These are phyloP conservation scores for Suillus clintonianus DNA, from an alignment of 768 basidiomycete genomes.

Conservation along the genomic window DNA sequence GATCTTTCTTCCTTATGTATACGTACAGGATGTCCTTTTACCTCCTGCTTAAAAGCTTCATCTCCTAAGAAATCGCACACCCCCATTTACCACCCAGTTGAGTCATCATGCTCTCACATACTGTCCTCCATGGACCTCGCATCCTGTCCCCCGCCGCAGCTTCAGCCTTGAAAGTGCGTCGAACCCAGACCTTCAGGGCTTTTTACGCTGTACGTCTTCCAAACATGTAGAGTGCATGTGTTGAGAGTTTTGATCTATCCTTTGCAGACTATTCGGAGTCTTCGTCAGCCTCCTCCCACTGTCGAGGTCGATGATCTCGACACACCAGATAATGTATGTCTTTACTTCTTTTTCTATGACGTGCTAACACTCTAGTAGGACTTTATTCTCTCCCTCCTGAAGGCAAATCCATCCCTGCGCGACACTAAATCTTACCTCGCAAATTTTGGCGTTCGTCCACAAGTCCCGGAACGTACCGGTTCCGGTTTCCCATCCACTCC, in stretches of 20 bases:
- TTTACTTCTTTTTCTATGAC: neutral
- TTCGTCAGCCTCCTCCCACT: slow-evolving; percentile 21
- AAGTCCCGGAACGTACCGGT: slow-evolving; percentile 31
- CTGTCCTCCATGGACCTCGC: slow-evolving; percentile 27
- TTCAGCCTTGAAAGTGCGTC: slow-evolving; percentile 36
- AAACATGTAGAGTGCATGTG: too few species aligned
- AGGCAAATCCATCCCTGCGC: slow-evolving; percentile 87
- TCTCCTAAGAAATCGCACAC: neutral
- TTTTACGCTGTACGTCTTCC: slow-evolving; percentile 53
- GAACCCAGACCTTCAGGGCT: slow-evolving; percentile 47
- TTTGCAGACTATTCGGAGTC: slow-evolving; percentile 30
- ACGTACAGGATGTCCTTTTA: slow-evolving; percentile 2
- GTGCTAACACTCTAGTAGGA: slow-evolving; percentile 57
- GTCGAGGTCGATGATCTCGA: slow-evolving; percentile 27
- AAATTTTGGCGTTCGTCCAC: slow-evolving; percentile 78
- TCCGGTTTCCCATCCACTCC: slow-evolving; percentile 18
- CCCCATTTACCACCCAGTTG: neutral
- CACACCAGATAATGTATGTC: slow-evolving; percentile 52
- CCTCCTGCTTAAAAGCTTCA: slow-evolving; percentile 18
- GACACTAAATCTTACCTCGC: slow-evolving; percentile 90
- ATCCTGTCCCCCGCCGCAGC: slow-evolving; percentile 26
- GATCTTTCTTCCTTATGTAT: slow-evolving; percentile 2
- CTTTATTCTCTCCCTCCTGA: slow-evolving; percentile 92
- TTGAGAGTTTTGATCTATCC: slow-evolving; percentile 20
- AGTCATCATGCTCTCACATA: slow-evolving; percentile 41